Base-by-base conservation (phyloP, 345 rosid species). In the Eutrema japonicum region DNA sequence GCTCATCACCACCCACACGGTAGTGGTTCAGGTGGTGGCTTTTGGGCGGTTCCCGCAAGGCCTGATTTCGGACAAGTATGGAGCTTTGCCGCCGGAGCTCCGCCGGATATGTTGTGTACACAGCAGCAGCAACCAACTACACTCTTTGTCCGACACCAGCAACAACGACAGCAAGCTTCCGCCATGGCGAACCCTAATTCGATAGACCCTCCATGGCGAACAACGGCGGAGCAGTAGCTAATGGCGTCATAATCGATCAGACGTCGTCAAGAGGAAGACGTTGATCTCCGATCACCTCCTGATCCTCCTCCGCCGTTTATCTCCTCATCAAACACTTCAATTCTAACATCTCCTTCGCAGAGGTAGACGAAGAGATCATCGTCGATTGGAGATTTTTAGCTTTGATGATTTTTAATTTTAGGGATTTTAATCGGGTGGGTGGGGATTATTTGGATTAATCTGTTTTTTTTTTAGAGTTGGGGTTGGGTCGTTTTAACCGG, bases 21-120 rank as follows among this genome's bases (percentile, higher is more conserved):
- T n/a, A n/a, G n/a, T n/a, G n/a, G n/a, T 35, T 35, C 40, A 2
- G 62, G 83, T 4, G 88, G 84, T 9, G 98, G 97, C 13, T 94
- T 94, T 73, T 94, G 97, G 99, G 96, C 97, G 26, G 35, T 94
- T 52, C 96, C 93, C 0, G 80, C 89, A 0, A 78, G 98, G 81
- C 68, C 91, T 1, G 98, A 95, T 76, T 92, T 86, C 36, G 81
- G 85, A 26, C 88, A 85, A 77, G 79, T 85, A 0, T 95, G 99
- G 99, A 86, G 96, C 55, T 92, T 90, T 33, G 87, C 90, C 3
- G 67, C 79, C 2, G 79, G 79, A 64, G 79, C 80, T 64, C 56
- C 88, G 37, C 83, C 85, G 27, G 97, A 89, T 77, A 77, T 89
- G 87, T 80, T 84, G 16, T 80, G 84, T 65, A 86, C 89, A 52